A percentile compares a stretch with the other conserved stretches of the same genome.
Conservation (phyloP, 495 filamentous ascomycete genomes). For the Cairneyella variabilis region DNA sequence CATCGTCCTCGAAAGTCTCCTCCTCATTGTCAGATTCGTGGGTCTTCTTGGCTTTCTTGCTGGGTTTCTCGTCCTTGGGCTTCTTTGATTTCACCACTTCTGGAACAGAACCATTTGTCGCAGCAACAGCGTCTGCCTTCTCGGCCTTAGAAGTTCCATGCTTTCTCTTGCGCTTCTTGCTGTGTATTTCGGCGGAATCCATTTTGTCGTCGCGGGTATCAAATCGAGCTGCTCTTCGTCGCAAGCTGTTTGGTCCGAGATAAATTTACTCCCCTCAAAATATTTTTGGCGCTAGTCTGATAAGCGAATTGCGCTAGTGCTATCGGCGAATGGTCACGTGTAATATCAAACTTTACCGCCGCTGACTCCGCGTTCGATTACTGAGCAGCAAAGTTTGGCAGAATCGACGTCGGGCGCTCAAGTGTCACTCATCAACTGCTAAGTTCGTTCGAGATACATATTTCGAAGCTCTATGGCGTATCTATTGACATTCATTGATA, state of each 20-base stretch:
- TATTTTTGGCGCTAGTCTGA: constrained; percentile 13
- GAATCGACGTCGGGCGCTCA: too few relatives aligned
- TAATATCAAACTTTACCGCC: neutral
- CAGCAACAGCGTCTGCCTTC: neutral
- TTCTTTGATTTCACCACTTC: constrained; percentile 11
- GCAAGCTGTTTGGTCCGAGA: neutral
- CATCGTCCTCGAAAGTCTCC: constrained; percentile 15
- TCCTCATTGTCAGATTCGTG: constrained; percentile 17
- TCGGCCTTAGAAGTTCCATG: constrained; percentile 18
- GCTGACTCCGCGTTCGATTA: neutral
- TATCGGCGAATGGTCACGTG: constrained; percentile 14
- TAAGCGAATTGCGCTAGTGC: constrained; percentile 14
- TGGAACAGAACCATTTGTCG: neutral
- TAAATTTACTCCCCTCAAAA: constrained; percentile 6
- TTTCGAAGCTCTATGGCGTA: too few relatives aligned
- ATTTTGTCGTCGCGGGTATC: constrained; percentile 13
- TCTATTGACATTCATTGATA: too few relatives aligned
- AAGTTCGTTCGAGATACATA: too few relatives aligned
- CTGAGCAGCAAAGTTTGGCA: too few relatives aligned
- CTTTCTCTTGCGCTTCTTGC: constrained; percentile 30
- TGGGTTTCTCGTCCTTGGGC: constrained; percentile 18
- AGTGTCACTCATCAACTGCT: too few relatives aligned
- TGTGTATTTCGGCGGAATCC: constrained; percentile 25
- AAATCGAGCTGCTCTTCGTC: too few relatives aligned
- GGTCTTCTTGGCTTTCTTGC: constrained; percentile 20